phyloP scores from a whole-genome alignment of 345 rosid species.

The Nasturtium officinale region DNA sequence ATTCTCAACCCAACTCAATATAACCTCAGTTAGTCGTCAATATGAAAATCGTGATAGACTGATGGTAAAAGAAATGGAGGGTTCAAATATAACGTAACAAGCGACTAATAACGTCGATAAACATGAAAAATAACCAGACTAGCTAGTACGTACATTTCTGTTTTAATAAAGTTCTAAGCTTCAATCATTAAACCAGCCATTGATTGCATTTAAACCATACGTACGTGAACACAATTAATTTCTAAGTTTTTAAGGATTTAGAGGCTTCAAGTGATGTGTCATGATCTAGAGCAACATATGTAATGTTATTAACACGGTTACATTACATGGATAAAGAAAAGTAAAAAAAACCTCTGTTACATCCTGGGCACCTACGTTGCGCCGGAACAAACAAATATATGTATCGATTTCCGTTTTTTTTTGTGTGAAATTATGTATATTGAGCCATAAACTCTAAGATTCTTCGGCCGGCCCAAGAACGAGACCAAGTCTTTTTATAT shows the following conservation, averaged over 20 bases:
- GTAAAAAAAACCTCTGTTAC: no score
- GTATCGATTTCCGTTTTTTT: constrained; percentile 26
- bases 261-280: constrained; percentile 12
- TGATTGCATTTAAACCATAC: constrained; percentile 26
- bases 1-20: background rate
- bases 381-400: constrained; percentile 28
- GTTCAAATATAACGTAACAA: background rate
- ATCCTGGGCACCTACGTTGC: constrained; percentile 15
- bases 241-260: background rate
- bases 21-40: background rate
- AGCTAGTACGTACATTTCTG: constrained; percentile 3
- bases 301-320: background rate
- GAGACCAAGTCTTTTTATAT: constrained; percentile 3
- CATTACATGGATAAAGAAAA: constrained; percentile 9
- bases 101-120: constrained; percentile 2
- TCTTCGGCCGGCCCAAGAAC: constrained; percentile 32
- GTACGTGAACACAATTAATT: constrained; percentile 11
- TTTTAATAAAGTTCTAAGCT: constrained; percentile 21
- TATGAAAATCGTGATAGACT: background rate
- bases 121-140: constrained; percentile 15
- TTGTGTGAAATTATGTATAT: constrained; percentile 29
- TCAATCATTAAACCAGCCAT: constrained; percentile 27
- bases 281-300: constrained; percentile 23
- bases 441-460: constrained; percentile 39
- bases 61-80: background rate